Conservation (phyloP, 2,329 filamentous ascomycete genomes). For the Colletotrichum sojae region DNA sequence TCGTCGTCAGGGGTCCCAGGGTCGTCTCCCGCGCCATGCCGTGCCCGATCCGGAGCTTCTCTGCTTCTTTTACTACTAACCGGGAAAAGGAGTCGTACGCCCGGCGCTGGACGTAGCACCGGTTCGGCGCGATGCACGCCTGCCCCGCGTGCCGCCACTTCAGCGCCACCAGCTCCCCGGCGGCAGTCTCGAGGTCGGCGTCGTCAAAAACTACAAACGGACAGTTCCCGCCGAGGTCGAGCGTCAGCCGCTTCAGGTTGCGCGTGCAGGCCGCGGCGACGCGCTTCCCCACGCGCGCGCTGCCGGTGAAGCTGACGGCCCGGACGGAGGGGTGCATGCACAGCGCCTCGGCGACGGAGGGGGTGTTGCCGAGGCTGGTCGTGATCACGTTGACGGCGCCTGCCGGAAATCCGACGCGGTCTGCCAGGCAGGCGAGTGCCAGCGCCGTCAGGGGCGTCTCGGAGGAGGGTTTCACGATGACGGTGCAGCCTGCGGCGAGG, state of each 20-base stretch:
- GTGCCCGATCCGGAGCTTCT: conserved; percentile 43
- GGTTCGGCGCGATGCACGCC: conserved; percentile 71
- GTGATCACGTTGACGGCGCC: conserved; percentile 83
- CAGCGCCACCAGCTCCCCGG: conserved; percentile 66
- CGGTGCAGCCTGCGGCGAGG: conserved; percentile 80
- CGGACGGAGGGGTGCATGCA: conserved; percentile 78
- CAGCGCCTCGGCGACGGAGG: conserved; percentile 66
- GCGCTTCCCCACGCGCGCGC: conserved; percentile 76
- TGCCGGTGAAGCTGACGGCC: conserved; percentile 84
- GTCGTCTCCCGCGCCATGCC: conserved; percentile 48
- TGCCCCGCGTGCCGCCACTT: conserved; percentile 72
- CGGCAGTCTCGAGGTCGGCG: conserved; percentile 74
- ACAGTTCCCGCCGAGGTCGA: conserved; percentile 79
- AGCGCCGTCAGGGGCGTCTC: conserved; percentile 54
- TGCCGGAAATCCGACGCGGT: conserved; percentile 80
- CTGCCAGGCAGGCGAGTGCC: conserved; percentile 71
- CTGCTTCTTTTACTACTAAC: conserved; percentile 51
- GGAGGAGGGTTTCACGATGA: conserved; percentile 65
- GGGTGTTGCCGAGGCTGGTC: conserved; percentile 77
- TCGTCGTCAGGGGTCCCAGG: conserved; percentile 53
- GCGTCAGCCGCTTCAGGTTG: conserved; percentile 74
- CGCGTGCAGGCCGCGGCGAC: conserved; percentile 75
- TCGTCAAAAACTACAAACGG: conserved; percentile 77
- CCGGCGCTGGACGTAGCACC: conserved; percentile 69
- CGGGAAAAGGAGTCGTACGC: conserved; percentile 70